A percentile compares a stretch with the other conserved stretches of the same genome.
Evolutionary conservation across 163 green algal genomes (phyloP).

Genomic region (Trebouxiophyceae sp.): DNA sequence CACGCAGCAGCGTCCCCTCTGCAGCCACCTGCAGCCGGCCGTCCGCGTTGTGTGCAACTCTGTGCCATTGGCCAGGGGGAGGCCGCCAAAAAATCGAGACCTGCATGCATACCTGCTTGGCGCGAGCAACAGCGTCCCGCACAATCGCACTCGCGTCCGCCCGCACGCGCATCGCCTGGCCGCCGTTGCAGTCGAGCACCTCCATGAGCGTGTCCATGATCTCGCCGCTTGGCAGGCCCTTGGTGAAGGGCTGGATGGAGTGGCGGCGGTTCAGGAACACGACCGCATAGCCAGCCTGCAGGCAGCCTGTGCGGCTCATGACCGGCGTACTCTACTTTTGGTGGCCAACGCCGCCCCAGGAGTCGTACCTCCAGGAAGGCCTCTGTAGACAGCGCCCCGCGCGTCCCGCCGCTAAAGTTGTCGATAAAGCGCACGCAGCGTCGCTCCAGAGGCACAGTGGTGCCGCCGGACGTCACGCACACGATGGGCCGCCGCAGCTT

Average conservation of each 20-base stretch:
- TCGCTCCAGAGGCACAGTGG: slow-evolving; percentile 89
- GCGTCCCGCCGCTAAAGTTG: slow-evolving; percentile 91
- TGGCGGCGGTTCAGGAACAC: slow-evolving; percentile 78
- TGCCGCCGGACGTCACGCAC: slow-evolving; percentile 89
- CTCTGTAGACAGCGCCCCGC: slow-evolving; percentile 83
- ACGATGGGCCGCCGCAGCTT: slow-evolving; percentile 25
- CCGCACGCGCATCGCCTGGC: neutral
- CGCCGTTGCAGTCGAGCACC: slow-evolving; percentile 1
- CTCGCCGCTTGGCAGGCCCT: slow-evolving; percentile 20
- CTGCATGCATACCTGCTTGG: neutral
- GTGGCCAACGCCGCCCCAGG: too few species aligned
- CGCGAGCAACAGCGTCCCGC: neutral
- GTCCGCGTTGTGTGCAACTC: too few species aligned
- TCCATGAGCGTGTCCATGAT: slow-evolving; percentile 20
- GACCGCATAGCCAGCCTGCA: slow-evolving; percentile 81
- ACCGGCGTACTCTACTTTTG: too few species aligned
- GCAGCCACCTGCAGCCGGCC: slow-evolving; percentile 14
- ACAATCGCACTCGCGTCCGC: slow-evolving; percentile 12
- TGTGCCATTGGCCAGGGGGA: too few species aligned
- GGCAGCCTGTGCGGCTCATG: too few species aligned
- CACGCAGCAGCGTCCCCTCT: slow-evolving; percentile 46
- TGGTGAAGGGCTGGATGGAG: slow-evolving; percentile 80
- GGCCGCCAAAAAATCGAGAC: too few species aligned
- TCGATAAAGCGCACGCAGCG: slow-evolving; percentile 97
- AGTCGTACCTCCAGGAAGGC: slow-evolving; percentile 69